Percentiles rank a stretch among this genome's conserved stretches.
Conservation (phyloP, 345 rosid genomes). For the Microthlaspi erraticum region DNA sequence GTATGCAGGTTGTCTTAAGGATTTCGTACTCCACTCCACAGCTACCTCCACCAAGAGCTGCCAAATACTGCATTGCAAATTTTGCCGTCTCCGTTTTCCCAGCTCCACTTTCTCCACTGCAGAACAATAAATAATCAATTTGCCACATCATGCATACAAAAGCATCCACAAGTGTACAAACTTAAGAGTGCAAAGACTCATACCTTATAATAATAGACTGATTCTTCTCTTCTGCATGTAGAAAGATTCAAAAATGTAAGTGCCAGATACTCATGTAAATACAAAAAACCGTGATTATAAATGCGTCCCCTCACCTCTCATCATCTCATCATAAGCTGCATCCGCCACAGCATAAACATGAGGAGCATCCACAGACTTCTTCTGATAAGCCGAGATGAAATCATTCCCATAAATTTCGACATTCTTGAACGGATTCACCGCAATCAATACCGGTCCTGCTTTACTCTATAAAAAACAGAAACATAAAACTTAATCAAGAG, state of each 20-base stretch:
- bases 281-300: conserved; percentile 16
- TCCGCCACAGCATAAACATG: conserved; percentile 87
- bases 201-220: conserved; percentile 98
- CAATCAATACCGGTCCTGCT: conserved; percentile 92
- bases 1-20: conserved; percentile 71
- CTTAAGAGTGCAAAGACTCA: conserved; percentile 6
- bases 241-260: conserved; percentile 37
- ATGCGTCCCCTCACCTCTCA: conserved; percentile 67
- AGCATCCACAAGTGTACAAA: conserved; percentile 10
- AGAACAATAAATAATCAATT: conserved; percentile 28
- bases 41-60: conserved; percentile 81
- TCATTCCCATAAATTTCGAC: conserved; percentile 69
- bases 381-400: conserved; percentile 60
- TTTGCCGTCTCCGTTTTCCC: conserved; percentile 99
- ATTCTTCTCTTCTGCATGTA: conserved; percentile 71
- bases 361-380: conserved; percentile 66
- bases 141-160: not conserved
- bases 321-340: conserved; percentile 86
- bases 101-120: conserved; percentile 98
- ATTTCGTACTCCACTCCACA: conserved; percentile 72
- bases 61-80: conserved; percentile 87
- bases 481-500: conserved; percentile 23
- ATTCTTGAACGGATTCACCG: conserved; percentile 86
- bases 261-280: conserved; percentile 23
- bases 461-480: conserved; percentile 63